phyloP scores from a whole-genome alignment of 768 basidiomycete genomes.

The Amanita molliuscula region DNA sequence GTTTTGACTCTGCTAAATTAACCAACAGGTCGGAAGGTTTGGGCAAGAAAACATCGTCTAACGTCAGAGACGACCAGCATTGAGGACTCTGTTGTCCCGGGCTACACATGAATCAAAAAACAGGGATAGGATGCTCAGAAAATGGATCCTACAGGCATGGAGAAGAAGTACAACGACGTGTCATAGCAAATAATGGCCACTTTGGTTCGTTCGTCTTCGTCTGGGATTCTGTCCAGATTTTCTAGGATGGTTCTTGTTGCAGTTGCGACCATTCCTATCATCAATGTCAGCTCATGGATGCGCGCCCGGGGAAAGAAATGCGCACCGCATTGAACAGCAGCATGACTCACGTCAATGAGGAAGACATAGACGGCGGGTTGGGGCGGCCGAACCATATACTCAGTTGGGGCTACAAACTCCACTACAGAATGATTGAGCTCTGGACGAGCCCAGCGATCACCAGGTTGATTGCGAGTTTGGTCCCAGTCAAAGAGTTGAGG shows the following conservation, averaged over 20 bases:
- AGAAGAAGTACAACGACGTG: slow-evolving; percentile 92
- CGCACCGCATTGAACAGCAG: slow-evolving; percentile 81
- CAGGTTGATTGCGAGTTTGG: slow-evolving; percentile 84
- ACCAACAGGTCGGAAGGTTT: slow-evolving; percentile 95
- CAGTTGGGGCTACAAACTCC: slow-evolving; percentile 95
- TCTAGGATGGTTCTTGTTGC: slow-evolving; percentile 95
- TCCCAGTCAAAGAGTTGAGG: slow-evolving; percentile 99
- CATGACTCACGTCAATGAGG: slow-evolving; percentile 92
- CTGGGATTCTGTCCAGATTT: slow-evolving; percentile 89
- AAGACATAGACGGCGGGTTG: slow-evolving; percentile 97
- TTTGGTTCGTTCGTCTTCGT: slow-evolving; percentile 89
- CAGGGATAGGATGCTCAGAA: neutral
- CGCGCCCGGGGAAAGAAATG: neutral
- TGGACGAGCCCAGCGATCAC: slow-evolving; percentile 88
- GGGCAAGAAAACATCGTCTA: slow-evolving; percentile 94
- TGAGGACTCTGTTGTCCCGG: slow-evolving; percentile 65
- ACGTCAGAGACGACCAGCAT: slow-evolving; percentile 98
- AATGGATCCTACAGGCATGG: slow-evolving; percentile 55
- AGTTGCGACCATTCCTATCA: slow-evolving; percentile 91
- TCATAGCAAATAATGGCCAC: slow-evolving; percentile 90
- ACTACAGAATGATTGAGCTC: slow-evolving; percentile 93
- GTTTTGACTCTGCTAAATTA: slow-evolving; percentile 79
- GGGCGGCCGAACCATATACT: slow-evolving; percentile 99
- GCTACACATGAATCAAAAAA: slow-evolving; percentile 22
- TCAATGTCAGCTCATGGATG: neutral